phyloP scores from a whole-genome alignment of 139 green algal species.

The Desmodesmus armatus region DNA sequence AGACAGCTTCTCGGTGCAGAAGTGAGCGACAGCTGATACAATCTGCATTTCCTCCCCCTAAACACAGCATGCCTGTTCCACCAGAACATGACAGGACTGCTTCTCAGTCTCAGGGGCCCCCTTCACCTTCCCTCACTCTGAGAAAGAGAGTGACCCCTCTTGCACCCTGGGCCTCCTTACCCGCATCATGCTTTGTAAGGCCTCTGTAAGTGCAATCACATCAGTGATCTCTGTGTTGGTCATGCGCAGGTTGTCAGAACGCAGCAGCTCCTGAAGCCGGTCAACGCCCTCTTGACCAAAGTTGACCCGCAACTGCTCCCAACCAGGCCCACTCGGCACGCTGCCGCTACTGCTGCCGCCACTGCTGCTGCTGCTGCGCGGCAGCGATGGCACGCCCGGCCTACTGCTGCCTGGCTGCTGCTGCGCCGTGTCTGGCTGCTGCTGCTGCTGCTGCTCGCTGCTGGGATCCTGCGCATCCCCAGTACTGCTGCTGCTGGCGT shows the following conservation, averaged over 20 bases:
- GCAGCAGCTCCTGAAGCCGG: not conserved
- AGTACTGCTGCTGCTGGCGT: not conserved
- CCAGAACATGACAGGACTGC: not conserved
- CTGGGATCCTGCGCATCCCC: not conserved
- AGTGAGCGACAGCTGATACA: not conserved
- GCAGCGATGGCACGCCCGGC: not conserved
- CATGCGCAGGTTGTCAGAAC: not conserved
- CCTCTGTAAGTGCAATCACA: not conserved
- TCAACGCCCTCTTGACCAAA: not conserved
- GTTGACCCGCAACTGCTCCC: conserved; percentile 12
- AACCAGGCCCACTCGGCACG: conserved; percentile 12
- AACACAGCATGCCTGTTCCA: not conserved
- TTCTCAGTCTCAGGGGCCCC: not conserved
- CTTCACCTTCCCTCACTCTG: not conserved
- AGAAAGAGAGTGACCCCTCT: not conserved
- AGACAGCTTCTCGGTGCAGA: too few relatives aligned
- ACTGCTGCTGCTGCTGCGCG: not conserved
- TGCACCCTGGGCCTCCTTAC: not conserved
- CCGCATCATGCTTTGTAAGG: not conserved
- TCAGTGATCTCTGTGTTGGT: not conserved
- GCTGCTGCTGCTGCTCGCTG: not conserved
- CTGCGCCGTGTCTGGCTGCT: not conserved
- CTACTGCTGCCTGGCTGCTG: too few relatives aligned
- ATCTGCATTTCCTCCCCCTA: not conserved
- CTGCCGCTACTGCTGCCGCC: too few relatives aligned